Evolutionary conservation across 805 yeast species (phyloP).

Genomic region (Pachysolen tannophilus): DNA sequence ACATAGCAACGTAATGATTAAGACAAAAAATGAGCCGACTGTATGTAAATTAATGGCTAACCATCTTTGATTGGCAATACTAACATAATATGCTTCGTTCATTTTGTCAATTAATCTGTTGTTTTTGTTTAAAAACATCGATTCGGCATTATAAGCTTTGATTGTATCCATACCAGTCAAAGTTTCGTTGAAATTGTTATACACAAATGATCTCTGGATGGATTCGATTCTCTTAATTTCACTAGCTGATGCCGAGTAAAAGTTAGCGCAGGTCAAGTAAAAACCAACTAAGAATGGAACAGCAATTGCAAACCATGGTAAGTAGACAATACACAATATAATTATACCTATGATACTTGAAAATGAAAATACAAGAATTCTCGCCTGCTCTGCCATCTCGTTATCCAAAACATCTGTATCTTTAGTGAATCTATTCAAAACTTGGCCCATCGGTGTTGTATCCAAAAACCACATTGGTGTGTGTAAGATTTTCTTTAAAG

Average conservation of each 20-base stretch:
- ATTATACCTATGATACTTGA: constrained; percentile 25
- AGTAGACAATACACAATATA: constrained; percentile 36
- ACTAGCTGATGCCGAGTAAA: constrained; percentile 39
- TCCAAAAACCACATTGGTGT: constrained; percentile 83
- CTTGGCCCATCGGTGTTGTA: constrained; percentile 81
- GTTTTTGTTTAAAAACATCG: constrained; percentile 28
- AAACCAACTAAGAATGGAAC: constrained; percentile 40
- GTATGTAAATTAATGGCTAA: constrained; percentile 35
- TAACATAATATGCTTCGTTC: constrained; percentile 36
- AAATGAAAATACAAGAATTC: constrained; percentile 48
- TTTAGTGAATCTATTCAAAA: constrained; percentile 78
- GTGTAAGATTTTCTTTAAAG: constrained; percentile 53
- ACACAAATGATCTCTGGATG: constrained; percentile 37
- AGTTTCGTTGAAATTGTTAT: constrained; percentile 40
- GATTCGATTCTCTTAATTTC: constrained; percentile 43
- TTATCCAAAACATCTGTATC: constrained; percentile 82
- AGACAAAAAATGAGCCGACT: constrained; percentile 32
- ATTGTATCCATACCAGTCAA: constrained; percentile 41
- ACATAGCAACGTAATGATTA: constrained; percentile 35
- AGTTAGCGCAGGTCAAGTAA: constrained; percentile 29
- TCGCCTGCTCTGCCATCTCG: constrained; percentile 64
- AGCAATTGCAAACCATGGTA: constrained; percentile 49
- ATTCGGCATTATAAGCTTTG: constrained; percentile 30
- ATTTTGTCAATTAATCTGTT: constrained; percentile 29
- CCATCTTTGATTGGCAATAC: constrained; percentile 43